Evolutionary conservation across 371 early-diverging fungal species (phyloP).

Genomic region (Rhizopus stolonifer): DNA sequence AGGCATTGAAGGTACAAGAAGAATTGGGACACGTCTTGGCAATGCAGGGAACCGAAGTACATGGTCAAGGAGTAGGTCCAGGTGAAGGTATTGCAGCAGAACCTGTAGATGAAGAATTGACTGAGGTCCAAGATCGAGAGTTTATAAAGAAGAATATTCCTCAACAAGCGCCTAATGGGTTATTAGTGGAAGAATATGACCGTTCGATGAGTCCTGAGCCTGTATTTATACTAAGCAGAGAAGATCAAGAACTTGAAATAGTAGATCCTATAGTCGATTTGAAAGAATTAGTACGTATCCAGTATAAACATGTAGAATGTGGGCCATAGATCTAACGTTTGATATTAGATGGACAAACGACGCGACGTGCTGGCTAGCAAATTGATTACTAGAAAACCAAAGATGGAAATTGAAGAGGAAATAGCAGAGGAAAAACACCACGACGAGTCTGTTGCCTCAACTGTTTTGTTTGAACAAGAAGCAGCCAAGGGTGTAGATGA

Average conservation of each 20-base stretch:
- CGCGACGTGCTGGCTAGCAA: slow-evolving; percentile 56
- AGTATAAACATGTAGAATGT: not conserved
- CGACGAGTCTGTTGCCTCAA: slow-evolving; percentile 42
- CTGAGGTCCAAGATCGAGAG: slow-evolving; percentile 39
- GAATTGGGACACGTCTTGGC: slow-evolving; percentile 61
- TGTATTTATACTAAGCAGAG: slow-evolving; percentile 43
- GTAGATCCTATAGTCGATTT: slow-evolving; percentile 66
- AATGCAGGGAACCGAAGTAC: slow-evolving; percentile 51
- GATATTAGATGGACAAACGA: slow-evolving; percentile 55
- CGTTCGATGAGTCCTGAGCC: slow-evolving; percentile 70
- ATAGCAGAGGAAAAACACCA: slow-evolving; percentile 21
- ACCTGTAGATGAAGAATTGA: slow-evolving; percentile 46
- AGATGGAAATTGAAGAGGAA: slow-evolving; percentile 21
- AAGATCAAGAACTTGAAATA: slow-evolving; percentile 58
- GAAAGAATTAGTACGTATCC: slow-evolving; percentile 53
- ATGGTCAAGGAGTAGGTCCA: slow-evolving; percentile 48
- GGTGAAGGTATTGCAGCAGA: slow-evolving; percentile 48
- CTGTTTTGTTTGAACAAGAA: slow-evolving; percentile 65
- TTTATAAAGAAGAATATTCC: slow-evolving; percentile 19
- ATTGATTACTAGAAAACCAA: slow-evolving; percentile 52
- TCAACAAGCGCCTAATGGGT: slow-evolving; percentile 13
- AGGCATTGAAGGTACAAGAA: slow-evolving; percentile 69
- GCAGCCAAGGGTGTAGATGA: slow-evolving; percentile 76
- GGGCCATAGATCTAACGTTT: too few relatives aligned
- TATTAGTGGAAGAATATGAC: slow-evolving; percentile 49